Conservation (phyloP, 257 asterid species). For the Solanum verrucosum region DNA sequence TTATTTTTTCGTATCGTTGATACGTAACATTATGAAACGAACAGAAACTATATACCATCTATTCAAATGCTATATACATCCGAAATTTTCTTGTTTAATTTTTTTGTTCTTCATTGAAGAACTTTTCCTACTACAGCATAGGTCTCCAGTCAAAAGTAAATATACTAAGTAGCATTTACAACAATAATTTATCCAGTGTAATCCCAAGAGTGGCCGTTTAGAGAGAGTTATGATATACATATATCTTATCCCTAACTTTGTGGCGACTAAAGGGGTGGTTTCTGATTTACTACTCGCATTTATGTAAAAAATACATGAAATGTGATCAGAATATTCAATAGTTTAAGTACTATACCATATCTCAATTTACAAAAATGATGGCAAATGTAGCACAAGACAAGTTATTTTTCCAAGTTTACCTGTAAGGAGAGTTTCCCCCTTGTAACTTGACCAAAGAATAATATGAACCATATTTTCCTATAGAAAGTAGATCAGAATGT, state of each 20-base stretch:
- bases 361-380: not conserved
- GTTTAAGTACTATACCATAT: not conserved
- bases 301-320: not conserved
- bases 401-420: conserved; percentile 2
- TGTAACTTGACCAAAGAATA: conserved; percentile 47
- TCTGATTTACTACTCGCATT: not conserved
- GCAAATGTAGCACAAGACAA: not conserved
- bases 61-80: not conserved
- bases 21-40: too few relatives aligned
- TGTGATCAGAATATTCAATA: not conserved
- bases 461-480: conserved; percentile 48
- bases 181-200: not conserved
- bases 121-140: not conserved
- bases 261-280: not conserved
- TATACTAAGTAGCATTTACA: not conserved
- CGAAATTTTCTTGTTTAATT: not conserved
- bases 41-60: not conserved
- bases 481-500: conserved; percentile 51
- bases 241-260: not conserved
- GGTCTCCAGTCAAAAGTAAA: not conserved
- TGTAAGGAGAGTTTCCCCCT: conserved; percentile 33
- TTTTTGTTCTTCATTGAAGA: not conserved
- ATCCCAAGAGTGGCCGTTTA: rapidly evolving
- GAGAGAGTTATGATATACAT: not conserved
- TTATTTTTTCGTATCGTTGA: too few relatives aligned